Base-by-base conservation (phyloP, 441 rosid species). In the Adansonia grandidieri region DNA sequence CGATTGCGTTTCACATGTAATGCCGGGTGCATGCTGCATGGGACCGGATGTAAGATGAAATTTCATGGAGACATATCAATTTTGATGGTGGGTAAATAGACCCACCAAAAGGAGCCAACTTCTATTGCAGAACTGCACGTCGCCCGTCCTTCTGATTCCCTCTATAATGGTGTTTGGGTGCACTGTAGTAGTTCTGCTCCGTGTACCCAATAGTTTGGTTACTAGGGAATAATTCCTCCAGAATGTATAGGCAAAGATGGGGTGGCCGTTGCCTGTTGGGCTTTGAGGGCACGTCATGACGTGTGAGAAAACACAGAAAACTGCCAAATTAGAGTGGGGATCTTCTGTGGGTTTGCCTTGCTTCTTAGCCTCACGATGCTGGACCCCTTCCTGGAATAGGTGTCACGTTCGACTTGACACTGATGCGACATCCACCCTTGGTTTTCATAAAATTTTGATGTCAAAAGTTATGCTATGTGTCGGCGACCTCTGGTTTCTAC, bases 381-480 rank as follows among this genome's bases (percentile, higher is more conserved):
- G 32, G 81, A 28, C 32, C 32, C 32, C 32, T 28, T 28, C 32
- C 32, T 28, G 32, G 32, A 28, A 28, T 28, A 28, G 32, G 32
- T 28, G 32, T 28, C 32, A 28, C 32, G 32, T 28, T 28, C 32
- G 32, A 28, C 32, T 28, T 28, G 32, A 71, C 78, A 75, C 73
- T 42, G 71, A 79, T 69, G 66, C 64, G 32, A 66, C 13, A 48
- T 81, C 84, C 74, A 73, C 63, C 80, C 19, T 5, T 66, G 44
- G 56, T 72, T 76, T 83, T 58, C 53, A 47, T 63, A 28, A 37
- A 60, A 53, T 70, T 65, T 65, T 78, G 76, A 62, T 68, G 61
- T 68, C 80, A 40, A 78, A 54, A 80, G 73, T 72, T 28, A 28
- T 78, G 68, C 80, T 74, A 76, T 44, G 67, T 78, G 76, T 45